Evolutionary conservation across 768 basidiomycete species (phyloP), one percentile per base, ranked within the genome.

Genomic region (Tylopilus intermedius): DNA sequence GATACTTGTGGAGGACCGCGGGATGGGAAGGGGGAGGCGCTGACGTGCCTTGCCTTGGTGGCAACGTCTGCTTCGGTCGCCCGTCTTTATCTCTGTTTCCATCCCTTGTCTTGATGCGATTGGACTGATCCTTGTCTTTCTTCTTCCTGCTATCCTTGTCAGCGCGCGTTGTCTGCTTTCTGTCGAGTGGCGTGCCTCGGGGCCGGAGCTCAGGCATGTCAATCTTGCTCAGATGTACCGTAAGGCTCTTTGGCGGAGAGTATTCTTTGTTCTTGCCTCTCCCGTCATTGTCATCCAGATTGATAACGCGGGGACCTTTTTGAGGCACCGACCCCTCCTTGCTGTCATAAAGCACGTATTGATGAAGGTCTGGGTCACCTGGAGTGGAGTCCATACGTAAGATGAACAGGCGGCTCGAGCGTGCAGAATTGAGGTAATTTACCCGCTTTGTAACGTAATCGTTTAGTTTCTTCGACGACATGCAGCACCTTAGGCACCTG

Each of bases 161-260:
- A 13, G 27, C 48, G 21, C 38, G 50, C 5, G 22, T 5, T 14
- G 10, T 30, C 8, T 38, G 55, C 8, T 18, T 43, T 33, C 33
- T 27, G 10, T 50, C 37, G 3, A 9, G 18, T 2, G 32, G 41
- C 15, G 50, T 30, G 0, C 60, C 27, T 21, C 61, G 55, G 4
- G 64, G 61, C 5, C 53, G 78, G 14, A 93, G 77, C 64, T 93
- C 90, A 0, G 89, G 90, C 81, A 93, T 91, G 13, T 84, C 74
- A 45, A 93, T 90, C 74, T 92, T 92, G 75, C 88, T 89, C 15
- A 93, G 68, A 66, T 92, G 89, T 2, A 92, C 76, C 0, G 76
- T 77, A 0, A 93, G 74, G 55, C 77, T 82, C 32, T 74, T 76
- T 1, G 88, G 90, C 1, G 90, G 88, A 3, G 72, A 68, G 63